phyloP scores from a whole-genome alignment of 129 eudicot species.

The Centella asiatica region DNA sequence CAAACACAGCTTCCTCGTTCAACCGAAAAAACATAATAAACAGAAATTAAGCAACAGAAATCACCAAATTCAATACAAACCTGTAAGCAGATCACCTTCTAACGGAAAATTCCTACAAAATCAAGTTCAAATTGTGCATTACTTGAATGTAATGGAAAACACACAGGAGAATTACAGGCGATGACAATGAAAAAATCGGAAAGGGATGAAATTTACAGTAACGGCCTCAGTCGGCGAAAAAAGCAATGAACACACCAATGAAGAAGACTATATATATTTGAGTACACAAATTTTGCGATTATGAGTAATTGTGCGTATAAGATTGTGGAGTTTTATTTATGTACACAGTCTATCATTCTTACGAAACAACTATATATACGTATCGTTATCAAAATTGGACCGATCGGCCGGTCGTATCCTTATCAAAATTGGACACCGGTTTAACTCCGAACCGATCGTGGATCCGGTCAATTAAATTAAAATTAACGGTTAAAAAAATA shows the following conservation, averaged over 20 bases:
- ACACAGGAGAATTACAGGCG: constrained; percentile 7
- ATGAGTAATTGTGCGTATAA: not conserved
- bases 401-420: too few relatives aligned
- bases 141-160: constrained; percentile 44
- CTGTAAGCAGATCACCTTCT: constrained; percentile 37
- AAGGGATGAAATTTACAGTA: not conserved
- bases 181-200: constrained; percentile 6
- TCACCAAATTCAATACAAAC: constrained; percentile 14
- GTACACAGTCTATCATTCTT: too few relatives aligned
- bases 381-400: too few relatives aligned
- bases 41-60: constrained; percentile 5
- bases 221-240: constrained; percentile 1
- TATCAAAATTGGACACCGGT: too few relatives aligned
- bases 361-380: too few relatives aligned
- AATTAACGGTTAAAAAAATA: too few relatives aligned
- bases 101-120: constrained; percentile 10
- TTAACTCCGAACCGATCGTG: too few relatives aligned
- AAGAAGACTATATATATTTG: not conserved
- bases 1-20: constrained; percentile 5
- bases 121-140: constrained; percentile 24
- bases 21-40: constrained; percentile 2
- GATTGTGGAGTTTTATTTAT: not conserved
- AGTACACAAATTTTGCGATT: not conserved
- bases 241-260: constrained; percentile 17
- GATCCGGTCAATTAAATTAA: too few relatives aligned